A percentile compares a stretch with the other conserved stretches of the same genome.
phyloP scores from a whole-genome alignment of 148 eudicot genomes.

The Linanthus parryae region DNA sequence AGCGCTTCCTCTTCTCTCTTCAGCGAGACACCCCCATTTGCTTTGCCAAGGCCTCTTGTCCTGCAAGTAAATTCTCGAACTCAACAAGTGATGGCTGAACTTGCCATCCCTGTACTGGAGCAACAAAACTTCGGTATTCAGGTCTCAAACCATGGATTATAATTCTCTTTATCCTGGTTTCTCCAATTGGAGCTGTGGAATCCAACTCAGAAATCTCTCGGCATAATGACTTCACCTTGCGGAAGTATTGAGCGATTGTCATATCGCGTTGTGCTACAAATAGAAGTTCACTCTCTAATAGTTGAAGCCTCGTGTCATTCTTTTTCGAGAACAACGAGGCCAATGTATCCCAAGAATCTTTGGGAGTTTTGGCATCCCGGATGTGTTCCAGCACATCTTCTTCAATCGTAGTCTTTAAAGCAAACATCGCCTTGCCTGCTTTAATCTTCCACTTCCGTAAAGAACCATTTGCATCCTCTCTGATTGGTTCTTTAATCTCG shows the following conservation, averaged over 20 bases:
- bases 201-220: no score
- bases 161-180: slow-evolving; percentile 12
- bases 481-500: no score
- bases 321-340: no score
- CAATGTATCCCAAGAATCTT: slow-evolving; percentile 2
- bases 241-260: not conserved
- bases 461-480: no score
- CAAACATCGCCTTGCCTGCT: no score
- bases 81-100: not conserved
- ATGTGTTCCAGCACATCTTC: slow-evolving; percentile 1
- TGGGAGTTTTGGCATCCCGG: slow-evolving; percentile 1
- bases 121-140: slow-evolving; percentile 1
- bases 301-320: no score
- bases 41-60: no score
- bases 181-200: not conserved
- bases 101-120: slow-evolving; percentile 10
- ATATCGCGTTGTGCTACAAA: not conserved
- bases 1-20: no score
- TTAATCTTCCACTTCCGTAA: no score
- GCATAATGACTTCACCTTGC: no score
- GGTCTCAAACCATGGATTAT: slow-evolving; percentile 13
- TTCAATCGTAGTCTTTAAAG: not conserved
- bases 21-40: no score
- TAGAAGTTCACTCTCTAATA: not conserved
- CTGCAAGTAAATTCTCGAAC: no score